phyloP scores from a whole-genome alignment of 306 rosid genomes.

The Dalbergia cultrata region DNA sequence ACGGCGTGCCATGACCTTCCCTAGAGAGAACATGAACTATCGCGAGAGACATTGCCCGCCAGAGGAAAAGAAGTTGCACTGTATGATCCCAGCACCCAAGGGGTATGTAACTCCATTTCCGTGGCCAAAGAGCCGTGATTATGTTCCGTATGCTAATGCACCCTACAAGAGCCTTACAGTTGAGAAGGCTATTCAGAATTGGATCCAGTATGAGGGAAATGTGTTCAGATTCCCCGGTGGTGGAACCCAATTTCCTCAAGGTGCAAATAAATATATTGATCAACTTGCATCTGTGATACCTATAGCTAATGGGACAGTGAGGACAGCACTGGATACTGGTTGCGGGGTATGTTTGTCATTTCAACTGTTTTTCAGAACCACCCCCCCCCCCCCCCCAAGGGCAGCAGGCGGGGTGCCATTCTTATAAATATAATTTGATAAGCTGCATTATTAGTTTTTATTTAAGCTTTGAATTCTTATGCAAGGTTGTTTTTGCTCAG shows the following conservation, averaged over 20 bases:
- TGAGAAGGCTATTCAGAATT: slow-evolving; percentile 94
- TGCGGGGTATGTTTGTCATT: slow-evolving; percentile 75
- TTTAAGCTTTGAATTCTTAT: slow-evolving; percentile 35
- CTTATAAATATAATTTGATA: slow-evolving; percentile 11
- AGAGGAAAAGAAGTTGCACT: slow-evolving; percentile 74
- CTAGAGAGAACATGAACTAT: slow-evolving; percentile 79
- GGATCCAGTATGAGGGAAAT: slow-evolving; percentile 91
- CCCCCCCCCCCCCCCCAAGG: slow-evolving; percentile 1
- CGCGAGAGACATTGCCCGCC: slow-evolving; percentile 88
- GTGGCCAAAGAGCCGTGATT: slow-evolving; percentile 94
- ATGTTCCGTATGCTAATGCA: slow-evolving; percentile 88
- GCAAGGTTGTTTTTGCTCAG: slow-evolving; percentile 45
- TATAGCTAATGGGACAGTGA: slow-evolving; percentile 76
- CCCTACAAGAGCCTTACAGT: slow-evolving; percentile 93
- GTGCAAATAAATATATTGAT: slow-evolving; percentile 87
- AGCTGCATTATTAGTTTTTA: slow-evolving; percentile 30
- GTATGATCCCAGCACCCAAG: slow-evolving; percentile 88
- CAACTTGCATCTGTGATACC: slow-evolving; percentile 87
- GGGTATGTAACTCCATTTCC: slow-evolving; percentile 93
- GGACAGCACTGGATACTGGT: slow-evolving; percentile 89
- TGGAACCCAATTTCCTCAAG: slow-evolving; percentile 93
- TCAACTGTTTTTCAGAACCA: slow-evolving; percentile 13
- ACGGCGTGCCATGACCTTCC: slow-evolving; percentile 87
- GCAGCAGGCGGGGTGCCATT: too few species aligned
- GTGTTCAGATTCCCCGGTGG: slow-evolving; percentile 90